phyloP scores from a whole-genome alignment of 163 green algal genomes.

The Scenedesmus sp. region DNA sequence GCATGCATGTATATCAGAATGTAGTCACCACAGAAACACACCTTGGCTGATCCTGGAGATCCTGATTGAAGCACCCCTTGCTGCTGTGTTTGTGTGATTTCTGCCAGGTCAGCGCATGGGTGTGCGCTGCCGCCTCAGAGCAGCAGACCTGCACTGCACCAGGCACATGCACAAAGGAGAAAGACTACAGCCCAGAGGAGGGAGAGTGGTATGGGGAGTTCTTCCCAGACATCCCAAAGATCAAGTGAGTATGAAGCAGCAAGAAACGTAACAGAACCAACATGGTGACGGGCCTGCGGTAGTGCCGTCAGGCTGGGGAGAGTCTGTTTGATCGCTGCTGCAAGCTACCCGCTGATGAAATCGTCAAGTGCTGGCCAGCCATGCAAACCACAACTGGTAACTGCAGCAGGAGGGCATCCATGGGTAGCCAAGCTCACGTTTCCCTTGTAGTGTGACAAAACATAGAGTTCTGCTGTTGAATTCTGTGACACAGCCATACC shows the following conservation, averaged over 20 bases:
- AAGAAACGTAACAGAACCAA: too few relatives aligned
- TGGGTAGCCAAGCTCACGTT: too few relatives aligned
- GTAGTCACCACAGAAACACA: too few relatives aligned
- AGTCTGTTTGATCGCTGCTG: too few relatives aligned
- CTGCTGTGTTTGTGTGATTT: not conserved
- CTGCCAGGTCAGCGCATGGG: not conserved
- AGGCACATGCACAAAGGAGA: not conserved
- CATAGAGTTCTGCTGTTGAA: too few relatives aligned
- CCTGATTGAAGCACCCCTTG: not conserved
- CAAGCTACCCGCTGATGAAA: not conserved
- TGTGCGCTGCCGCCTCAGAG: not conserved
- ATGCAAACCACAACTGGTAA: too few relatives aligned
- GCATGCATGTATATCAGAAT: not conserved
- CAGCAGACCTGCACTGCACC: not conserved
- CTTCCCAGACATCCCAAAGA: constrained; percentile 65
- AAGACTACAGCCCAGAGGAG: constrained; percentile 29
- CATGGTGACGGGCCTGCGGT: too few relatives aligned
- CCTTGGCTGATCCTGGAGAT: too few relatives aligned
- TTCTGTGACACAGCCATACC: too few relatives aligned
- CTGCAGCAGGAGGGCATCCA: not conserved
- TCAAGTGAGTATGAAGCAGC: constrained; percentile 49
- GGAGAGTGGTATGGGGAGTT: constrained; percentile 62
- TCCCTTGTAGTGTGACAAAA: too few relatives aligned
- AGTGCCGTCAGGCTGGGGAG: too few relatives aligned
- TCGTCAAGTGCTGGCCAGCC: not conserved